Evolutionary conservation across 345 rosid genomes (phyloP), one percentile per base, ranked within the genome.

Genomic region (Passiflora organensis): DNA sequence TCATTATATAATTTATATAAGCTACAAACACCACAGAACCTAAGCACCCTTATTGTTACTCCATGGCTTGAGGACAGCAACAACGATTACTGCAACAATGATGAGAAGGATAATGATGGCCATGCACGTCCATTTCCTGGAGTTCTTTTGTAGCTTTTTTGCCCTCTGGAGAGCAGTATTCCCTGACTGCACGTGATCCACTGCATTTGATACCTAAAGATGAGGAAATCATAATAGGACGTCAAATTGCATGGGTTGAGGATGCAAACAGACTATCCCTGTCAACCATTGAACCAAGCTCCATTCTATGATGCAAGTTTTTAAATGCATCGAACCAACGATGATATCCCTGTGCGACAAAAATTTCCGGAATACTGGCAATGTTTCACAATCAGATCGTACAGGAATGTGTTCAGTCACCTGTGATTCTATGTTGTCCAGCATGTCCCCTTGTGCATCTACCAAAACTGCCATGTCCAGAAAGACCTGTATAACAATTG

Each of bases 401-500:
- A 28, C 6, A 24, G 23, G 43, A 32, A 32, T 15, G 46, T 48
- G 22, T 48, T 38, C 13, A 16, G 20, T 52, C 78, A 89, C 97
- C 84, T 89, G 89, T 28, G 83, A 72, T 74, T 94, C 99, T 51
- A 89, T 94, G 75, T 83, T 80, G 81, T 94, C 84, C 1, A 94
- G 73, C 96, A 89, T 77, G 54, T 94, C 96, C 56, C 97, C 96
- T 54, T 89, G 97, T 42, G 91, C 88, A 51, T 94, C 91, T 41
- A 89, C 96, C 73, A 94, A 61, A 49, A 89, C 99, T 0, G 97
- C 97, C 86, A 94, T 89, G 61, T 94, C 97, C 48, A 89, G 70
- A 75, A 87, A 94, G 64, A 85, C 69, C 99, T 93, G 87, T 8
- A 28, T 2, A 28, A 28, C 34, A 28, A 8, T 28, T n/a, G n/a